Percentiles rank a stretch among this genome's conserved stretches.
Evolutionary conservation across 139 green algal species (phyloP).

Genomic region (Eudorina sp.): DNA sequence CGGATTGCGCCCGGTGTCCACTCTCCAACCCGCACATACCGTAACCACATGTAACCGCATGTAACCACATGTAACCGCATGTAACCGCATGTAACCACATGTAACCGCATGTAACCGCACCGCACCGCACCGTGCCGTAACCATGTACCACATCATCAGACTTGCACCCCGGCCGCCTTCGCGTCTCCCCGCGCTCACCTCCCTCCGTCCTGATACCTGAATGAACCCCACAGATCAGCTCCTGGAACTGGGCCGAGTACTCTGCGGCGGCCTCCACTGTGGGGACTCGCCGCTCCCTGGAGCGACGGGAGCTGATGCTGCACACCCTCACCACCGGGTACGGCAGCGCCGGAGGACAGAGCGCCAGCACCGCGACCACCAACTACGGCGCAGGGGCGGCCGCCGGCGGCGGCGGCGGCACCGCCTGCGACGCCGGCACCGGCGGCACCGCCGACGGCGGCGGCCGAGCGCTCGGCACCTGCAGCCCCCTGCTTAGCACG

Average conservation of each 20-base stretch:
- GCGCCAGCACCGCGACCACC: neutral
- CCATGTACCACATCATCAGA: neutral
- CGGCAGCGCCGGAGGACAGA: neutral
- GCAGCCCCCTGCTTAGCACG: neutral
- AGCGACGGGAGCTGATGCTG: slow-evolving; percentile 21
- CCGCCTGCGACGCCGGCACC: neutral
- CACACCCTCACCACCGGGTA: neutral
- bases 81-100: no score
- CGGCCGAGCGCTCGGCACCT: neutral
- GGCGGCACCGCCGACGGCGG: neutral
- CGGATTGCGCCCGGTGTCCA: no score
- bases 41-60: no score
- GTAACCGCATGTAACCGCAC: no score
- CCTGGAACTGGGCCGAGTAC: slow-evolving; percentile 33
- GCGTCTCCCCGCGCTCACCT: no score
- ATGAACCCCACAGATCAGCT: slow-evolving; percentile 29
- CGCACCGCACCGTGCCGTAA: no score
- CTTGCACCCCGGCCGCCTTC: neutral
- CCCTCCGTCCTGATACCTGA: no score
- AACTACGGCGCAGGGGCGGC: no score
- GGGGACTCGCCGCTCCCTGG: neutral
- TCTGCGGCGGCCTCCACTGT: neutral
- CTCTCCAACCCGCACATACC: no score
- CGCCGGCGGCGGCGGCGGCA: neutral
- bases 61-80: no score